A percentile compares a stretch with the other conserved stretches of the same genome.
Evolutionary conservation across 2,329 filamentous ascomycete species (phyloP).

Genomic region (Stemphylium beticola): DNA sequence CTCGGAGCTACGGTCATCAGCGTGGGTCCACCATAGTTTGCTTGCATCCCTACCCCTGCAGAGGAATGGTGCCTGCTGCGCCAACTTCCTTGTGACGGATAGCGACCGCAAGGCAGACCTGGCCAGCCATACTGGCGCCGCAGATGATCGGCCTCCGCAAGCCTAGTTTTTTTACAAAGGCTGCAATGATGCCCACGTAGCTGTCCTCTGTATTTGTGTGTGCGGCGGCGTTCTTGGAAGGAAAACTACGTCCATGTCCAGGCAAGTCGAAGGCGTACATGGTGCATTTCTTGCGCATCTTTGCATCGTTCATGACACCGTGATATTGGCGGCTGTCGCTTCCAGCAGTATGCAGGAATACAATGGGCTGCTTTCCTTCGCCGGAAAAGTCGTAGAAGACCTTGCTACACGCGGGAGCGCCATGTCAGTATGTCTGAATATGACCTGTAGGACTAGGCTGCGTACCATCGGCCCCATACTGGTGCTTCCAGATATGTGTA

Average conservation of each 20-base stretch:
- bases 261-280: constrained; percentile 61
- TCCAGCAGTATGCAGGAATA: constrained; percentile 56
- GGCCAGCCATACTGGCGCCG: constrained; percentile 59
- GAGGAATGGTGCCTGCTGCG: constrained; percentile 54
- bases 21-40: neutral
- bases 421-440: neutral
- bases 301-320: constrained; percentile 58
- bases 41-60: constrained; percentile 48
- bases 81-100: constrained; percentile 56
- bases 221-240: constrained; percentile 52
- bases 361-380: constrained; percentile 54
- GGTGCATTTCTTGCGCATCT: constrained; percentile 55
- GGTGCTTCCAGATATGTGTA: constrained; percentile 57
- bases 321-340: constrained; percentile 59
- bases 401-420: constrained; percentile 36
- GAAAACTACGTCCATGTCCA: constrained; percentile 57
- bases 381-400: constrained; percentile 58
- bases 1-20: constrained; percentile 41
- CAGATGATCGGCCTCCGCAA: constrained; percentile 57
- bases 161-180: constrained; percentile 53
- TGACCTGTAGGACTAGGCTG: neutral
- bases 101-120: constrained; percentile 57
- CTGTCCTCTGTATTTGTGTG: constrained; percentile 58
- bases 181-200: constrained; percentile 55
- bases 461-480: constrained; percentile 52